These are phyloP conservation scores for Plectosphaerella sp. DNA, from an alignment of 2,329 filamentous ascomycete species.

Conservation along the genomic window DNA sequence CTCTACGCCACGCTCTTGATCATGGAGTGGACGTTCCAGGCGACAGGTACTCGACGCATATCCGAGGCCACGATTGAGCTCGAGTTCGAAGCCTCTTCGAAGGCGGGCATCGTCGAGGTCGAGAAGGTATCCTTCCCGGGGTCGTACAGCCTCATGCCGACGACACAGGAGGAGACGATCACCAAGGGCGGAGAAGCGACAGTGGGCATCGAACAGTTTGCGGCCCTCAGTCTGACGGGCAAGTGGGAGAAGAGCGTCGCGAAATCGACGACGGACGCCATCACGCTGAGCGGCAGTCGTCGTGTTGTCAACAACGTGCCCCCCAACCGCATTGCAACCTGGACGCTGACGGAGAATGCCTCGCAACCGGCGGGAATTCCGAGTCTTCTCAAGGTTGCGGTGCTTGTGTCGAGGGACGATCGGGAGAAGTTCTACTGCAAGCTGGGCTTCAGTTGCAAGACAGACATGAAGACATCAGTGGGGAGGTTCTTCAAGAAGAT, in stretches of 20 bases:
- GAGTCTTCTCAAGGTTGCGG: slow-evolving; percentile 12
- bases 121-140: slow-evolving; percentile 13
- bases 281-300: background rate
- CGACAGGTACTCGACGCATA: slow-evolving; percentile 16
- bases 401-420: slow-evolving; percentile 17
- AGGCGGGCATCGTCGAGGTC: slow-evolving; percentile 6
- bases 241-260: slow-evolving; percentile 16
- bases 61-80: slow-evolving; percentile 15
- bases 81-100: slow-evolving; percentile 8
- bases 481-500: slow-evolving; percentile 17
- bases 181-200: slow-evolving; percentile 4
- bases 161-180: slow-evolving; percentile 9
- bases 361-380: slow-evolving; percentile 17
- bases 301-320: slow-evolving; percentile 14
- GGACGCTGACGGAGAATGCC: slow-evolving; percentile 19
- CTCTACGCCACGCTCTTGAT: slow-evolving; percentile 16
- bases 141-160: slow-evolving; percentile 6
- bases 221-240: slow-evolving; percentile 8
- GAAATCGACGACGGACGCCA: slow-evolving; percentile 11
- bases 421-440: slow-evolving; percentile 20
- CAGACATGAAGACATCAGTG: slow-evolving; percentile 21
- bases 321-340: slow-evolving; percentile 14
- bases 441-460: slow-evolving; percentile 19
- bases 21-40: slow-evolving; percentile 18
- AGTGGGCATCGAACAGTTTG: slow-evolving; percentile 8